Percentiles rank a stretch among this genome's conserved stretches.
phyloP scores from a whole-genome alignment of 2,329 filamentous ascomycete genomes.

The Dactylellina sp. region DNA sequence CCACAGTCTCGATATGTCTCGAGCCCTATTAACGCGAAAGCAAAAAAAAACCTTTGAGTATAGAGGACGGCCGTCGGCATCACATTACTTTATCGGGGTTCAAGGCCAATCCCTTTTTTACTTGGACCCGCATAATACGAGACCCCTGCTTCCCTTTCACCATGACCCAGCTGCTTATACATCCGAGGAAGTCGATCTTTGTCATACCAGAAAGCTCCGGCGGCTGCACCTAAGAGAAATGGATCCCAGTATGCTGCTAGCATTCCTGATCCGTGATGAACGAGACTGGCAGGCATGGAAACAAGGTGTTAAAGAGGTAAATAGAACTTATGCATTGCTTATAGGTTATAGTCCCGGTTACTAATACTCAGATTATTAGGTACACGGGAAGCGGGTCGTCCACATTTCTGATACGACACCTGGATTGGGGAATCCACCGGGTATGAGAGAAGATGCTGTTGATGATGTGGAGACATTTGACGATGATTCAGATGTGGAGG shows the following conservation, averaged over 20 bases:
- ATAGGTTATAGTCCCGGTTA: too few species aligned
- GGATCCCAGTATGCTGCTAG: slow-evolving; percentile 98
- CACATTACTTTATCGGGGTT: slow-evolving; percentile 79
- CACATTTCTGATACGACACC: slow-evolving; percentile 81
- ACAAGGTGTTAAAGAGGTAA: slow-evolving; percentile 71
- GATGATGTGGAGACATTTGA: slow-evolving; percentile 92
- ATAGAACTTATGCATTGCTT: slow-evolving; percentile 4
- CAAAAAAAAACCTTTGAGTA: too few species aligned
- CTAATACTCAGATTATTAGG: slow-evolving; percentile 64
- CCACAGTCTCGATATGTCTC: neutral
- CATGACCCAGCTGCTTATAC: slow-evolving; percentile 71
- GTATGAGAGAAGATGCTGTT: slow-evolving; percentile 77
- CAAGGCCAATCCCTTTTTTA: slow-evolving; percentile 89
- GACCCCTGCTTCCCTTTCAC: slow-evolving; percentile 75
- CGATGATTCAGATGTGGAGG: slow-evolving; percentile 70
- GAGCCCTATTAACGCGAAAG: slow-evolving; percentile 8
- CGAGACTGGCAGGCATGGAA: slow-evolving; percentile 89
- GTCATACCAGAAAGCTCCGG: slow-evolving; percentile 86
- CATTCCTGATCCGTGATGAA: slow-evolving; percentile 85
- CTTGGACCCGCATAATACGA: slow-evolving; percentile 90
- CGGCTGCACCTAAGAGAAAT: slow-evolving; percentile 88
- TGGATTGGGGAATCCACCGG: slow-evolving; percentile 66
- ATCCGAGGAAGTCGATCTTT: slow-evolving; percentile 79
- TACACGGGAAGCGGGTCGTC: slow-evolving; percentile 85
- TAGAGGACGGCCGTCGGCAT: slow-evolving; percentile 91